Conservation (phyloP, 768 basidiomycete genomes). For the Galerina sulciceps region DNA sequence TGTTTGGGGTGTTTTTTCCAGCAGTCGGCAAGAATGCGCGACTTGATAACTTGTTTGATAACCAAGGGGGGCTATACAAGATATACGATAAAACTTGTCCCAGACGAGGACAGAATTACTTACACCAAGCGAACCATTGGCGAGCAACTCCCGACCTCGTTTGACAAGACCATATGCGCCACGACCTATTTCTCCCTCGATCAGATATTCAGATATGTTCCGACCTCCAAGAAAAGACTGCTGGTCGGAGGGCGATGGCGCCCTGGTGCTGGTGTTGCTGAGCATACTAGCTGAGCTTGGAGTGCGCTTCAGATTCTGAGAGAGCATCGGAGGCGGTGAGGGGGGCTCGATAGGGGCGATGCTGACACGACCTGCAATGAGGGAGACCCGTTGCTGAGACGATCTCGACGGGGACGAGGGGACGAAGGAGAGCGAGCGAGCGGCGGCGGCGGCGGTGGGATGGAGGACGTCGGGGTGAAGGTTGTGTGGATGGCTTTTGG, state of each 20-base stretch:
- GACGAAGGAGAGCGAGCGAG: constrained; percentile 56
- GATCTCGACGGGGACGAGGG: constrained; percentile 76
- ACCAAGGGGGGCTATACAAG: constrained; percentile 77
- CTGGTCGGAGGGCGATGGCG: constrained; percentile 61
- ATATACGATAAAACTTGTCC: constrained; percentile 22
- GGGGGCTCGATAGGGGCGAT: constrained; percentile 80
- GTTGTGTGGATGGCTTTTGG: constrained; percentile 19
- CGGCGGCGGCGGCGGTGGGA: too few species aligned
- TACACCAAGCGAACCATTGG: constrained; percentile 84
- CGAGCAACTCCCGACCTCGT: constrained; percentile 76
- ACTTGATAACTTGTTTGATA: constrained; percentile 98
- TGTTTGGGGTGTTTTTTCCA: constrained; percentile 97
- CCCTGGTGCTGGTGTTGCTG: constrained; percentile 63
- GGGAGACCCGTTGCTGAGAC: constrained; percentile 83
- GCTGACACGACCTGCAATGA: constrained; percentile 80
- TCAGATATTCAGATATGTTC: constrained; percentile 84
- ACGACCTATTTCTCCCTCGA: constrained; percentile 87
- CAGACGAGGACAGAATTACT: constrained; percentile 36
- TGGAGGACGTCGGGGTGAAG: constrained; percentile 30
- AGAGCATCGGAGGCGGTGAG: constrained; percentile 61
- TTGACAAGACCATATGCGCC: constrained; percentile 97
- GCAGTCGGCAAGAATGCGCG: constrained; percentile 96
- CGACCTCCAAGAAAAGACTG: constrained; percentile 61
- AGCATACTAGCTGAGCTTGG: constrained; percentile 67
- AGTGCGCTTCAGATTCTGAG: constrained; percentile 67